A percentile compares a stretch with the other conserved stretches of the same genome.
phyloP scores from a whole-genome alignment of 345 rosid genomes.

The Bretschneidera sinensis region DNA sequence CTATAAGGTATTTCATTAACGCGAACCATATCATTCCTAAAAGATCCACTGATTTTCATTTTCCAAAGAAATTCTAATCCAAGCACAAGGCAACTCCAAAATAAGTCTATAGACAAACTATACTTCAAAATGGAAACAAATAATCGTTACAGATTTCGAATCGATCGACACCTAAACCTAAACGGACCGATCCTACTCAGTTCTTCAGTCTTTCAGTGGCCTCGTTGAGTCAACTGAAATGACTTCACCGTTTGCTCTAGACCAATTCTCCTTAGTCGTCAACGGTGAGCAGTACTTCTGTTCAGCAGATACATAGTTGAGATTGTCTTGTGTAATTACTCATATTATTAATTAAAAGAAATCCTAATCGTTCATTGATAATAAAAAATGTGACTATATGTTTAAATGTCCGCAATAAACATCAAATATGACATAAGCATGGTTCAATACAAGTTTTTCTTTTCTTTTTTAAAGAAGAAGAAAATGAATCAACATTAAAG shows the following conservation, averaged over 20 bases:
- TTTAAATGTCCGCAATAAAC: not conserved
- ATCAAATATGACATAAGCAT: not conserved
- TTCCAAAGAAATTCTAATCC: too few relatives aligned
- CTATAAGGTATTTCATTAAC: too few relatives aligned
- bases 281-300: slow-evolving; percentile 8
- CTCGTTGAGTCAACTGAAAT: slow-evolving; percentile 18
- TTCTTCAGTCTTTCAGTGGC: slow-evolving; percentile 15
- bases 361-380: not conserved
- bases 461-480: not conserved
- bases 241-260: slow-evolving; percentile 14
- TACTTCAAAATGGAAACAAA: too few relatives aligned
- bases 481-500: not conserved
- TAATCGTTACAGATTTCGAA: slow-evolving; percentile 11
- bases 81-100: too few relatives aligned
- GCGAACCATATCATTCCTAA: too few relatives aligned
- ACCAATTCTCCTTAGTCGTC: slow-evolving; percentile 1
- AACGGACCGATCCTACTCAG: not conserved
- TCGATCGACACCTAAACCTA: slow-evolving; percentile 1
- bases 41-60: too few relatives aligned
- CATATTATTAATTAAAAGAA: not conserved
- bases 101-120: too few relatives aligned
- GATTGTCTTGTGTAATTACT: slow-evolving; percentile 16
- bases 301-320: slow-evolving; percentile 6
- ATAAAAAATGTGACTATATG: not conserved
- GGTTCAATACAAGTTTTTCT: too few relatives aligned